Conservation (phyloP, 352 stramenopile genomes). For the Globisporangium apiculatum region DNA sequence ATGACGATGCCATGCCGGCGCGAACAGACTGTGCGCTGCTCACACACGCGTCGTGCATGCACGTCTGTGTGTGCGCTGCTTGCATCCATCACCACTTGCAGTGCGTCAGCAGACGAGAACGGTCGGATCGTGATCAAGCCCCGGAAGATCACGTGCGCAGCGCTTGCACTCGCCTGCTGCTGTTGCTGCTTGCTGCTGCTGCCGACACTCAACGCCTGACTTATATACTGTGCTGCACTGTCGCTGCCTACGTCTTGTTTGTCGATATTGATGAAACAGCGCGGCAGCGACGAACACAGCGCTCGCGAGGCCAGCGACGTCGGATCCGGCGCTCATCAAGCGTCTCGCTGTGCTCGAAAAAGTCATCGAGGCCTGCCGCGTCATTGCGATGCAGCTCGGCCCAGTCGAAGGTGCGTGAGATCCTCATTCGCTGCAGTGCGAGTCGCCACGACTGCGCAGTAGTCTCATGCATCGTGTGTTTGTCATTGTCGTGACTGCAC, state of each 20-base stretch:
- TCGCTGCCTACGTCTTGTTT: not conserved
- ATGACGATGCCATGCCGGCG: no score
- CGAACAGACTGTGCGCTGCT: no score
- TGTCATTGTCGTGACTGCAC: not conserved
- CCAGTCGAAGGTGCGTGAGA: slow-evolving; percentile 48
- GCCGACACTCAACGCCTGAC: not conserved
- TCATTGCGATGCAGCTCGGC: slow-evolving; percentile 77
- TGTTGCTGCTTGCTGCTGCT: not conserved
- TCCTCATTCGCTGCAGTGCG: not conserved
- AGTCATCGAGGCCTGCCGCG: slow-evolving; percentile 63
- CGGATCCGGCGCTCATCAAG: slow-evolving; percentile 42
- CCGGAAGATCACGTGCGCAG: slow-evolving; percentile 48
- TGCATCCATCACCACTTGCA: slow-evolving; percentile 10
- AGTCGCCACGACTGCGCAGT: no score
- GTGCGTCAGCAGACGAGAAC: slow-evolving; percentile 78
- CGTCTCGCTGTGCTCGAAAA: slow-evolving; percentile 68
- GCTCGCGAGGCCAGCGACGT: slow-evolving; percentile 6
- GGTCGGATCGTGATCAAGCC: slow-evolving; percentile 69
- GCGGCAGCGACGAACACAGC: slow-evolving; percentile 5
- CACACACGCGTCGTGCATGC: no score
- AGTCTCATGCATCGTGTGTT: not conserved
- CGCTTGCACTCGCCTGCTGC: not conserved
- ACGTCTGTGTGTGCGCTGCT: not conserved
- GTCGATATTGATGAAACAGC: not conserved
- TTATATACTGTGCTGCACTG: not conserved